Evolutionary conservation across 2,329 filamentous ascomycete genomes (phyloP), one percentile per base, ranked within the genome.

Genomic region (Microsporum ferrugineum): DNA sequence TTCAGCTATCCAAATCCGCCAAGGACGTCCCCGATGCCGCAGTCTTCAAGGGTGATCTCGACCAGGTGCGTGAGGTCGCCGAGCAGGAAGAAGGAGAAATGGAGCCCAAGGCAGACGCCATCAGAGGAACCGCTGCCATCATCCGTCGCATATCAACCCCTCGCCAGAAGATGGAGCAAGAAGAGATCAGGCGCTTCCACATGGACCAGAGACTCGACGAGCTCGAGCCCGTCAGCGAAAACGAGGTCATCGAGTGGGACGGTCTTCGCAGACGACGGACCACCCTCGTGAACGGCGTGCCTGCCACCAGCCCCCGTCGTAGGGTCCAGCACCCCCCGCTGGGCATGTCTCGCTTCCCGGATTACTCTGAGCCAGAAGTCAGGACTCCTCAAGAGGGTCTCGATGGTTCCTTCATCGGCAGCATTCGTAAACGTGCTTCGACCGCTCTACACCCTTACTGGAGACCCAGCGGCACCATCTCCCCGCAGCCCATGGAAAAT

Each of bases 1-100:
- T 99, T 7, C 94, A 99, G 71, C 83, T 99, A n/a, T 96, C 94
- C 59, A 97, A 97, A 72, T 96, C 92, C 0, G 89, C 94, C 68
- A 99, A 97, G 71, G 92, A 99, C 70, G 92, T 99, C 0, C 94
- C 94, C 5, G 94, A 97, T 71, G 81, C 90, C 0, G 91, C 91
- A 36, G 86, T 99, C 43, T 96, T 99, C 78, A 85, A 86, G 60
- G 94, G 92, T 51, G 91, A 97, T 70, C 81, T 99, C 58, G 88
- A 97, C 69, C 92, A 99, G 78, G 88, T 97, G 60, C 89, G 94
- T 36, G 95, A 92, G 34, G 94, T 97, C 64, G 92, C 89, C 55
- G 89, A 96, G 69, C 90, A 96, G 70, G 90, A 95, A 71, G 91
- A 97, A 71, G 88, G 91, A n/a, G 94, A 99, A 73, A 88, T 88